These are phyloP conservation scores for Ceratocystis variospora DNA, from an alignment of 2,329 filamentous ascomycete species.

Conservation along the genomic window DNA sequence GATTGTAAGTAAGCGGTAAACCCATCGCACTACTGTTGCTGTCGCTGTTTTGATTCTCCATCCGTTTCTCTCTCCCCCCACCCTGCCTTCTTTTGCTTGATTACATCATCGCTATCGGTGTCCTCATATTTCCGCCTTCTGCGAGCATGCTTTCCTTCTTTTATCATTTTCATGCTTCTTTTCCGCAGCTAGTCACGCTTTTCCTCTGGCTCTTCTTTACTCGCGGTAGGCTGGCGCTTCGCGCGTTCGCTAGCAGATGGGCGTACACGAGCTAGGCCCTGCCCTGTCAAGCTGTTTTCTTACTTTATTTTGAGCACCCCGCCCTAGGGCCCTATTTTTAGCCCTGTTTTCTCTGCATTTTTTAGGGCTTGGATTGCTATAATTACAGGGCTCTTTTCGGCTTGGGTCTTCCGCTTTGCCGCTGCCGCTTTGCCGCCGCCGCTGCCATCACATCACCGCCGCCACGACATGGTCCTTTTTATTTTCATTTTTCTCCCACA, in stretches of 20 bases:
- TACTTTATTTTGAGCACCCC: not conserved
- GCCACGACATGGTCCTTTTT: not conserved
- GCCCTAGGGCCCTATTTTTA: not conserved
- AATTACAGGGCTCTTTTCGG: not conserved
- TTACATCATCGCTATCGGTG: not conserved
- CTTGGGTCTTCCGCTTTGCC: not conserved
- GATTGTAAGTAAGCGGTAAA: constrained; percentile 35
- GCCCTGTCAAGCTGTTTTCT: no score
- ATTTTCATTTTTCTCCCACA: not conserved
- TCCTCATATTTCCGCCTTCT: not conserved
- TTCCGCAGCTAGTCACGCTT: not conserved
- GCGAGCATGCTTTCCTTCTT: not conserved
- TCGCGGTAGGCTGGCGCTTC: not conserved
- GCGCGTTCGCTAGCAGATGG: not conserved
- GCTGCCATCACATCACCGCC: not conserved
- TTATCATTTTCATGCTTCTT: not conserved
- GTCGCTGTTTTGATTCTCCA: not conserved
- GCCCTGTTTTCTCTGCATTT: not conserved
- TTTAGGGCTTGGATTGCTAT: not conserved
- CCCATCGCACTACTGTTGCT: not conserved
- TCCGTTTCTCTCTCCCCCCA: not conserved
- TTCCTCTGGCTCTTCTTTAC: not conserved
- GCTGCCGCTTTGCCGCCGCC: not conserved
- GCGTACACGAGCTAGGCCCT: not conserved
- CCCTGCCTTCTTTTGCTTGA: not conserved